Percentiles rank a stretch among this genome's conserved stretches.
Evolutionary conservation across 139 green algal species (phyloP).

Genomic region (Tetradesmus obliquus): DNA sequence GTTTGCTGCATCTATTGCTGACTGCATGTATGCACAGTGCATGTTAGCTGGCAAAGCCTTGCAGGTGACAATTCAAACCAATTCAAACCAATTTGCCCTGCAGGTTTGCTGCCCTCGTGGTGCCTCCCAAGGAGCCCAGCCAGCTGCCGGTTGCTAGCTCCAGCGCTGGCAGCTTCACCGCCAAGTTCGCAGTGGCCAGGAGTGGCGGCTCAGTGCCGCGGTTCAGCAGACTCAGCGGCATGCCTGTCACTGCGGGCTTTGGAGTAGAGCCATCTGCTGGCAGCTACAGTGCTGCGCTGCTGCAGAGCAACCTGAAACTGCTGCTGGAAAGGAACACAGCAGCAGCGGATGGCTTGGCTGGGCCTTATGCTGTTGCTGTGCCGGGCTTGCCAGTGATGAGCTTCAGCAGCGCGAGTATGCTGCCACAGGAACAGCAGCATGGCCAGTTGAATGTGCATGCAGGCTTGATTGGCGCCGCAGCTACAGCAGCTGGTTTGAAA

Average conservation of each 20-base stretch:
- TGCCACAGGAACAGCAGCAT: neutral
- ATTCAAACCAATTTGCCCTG: neutral
- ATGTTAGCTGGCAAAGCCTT: too few species aligned
- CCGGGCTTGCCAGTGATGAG: neutral
- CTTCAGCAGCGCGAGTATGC: neutral
- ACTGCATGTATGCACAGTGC: neutral
- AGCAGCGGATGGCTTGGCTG: neutral
- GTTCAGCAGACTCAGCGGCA: neutral
- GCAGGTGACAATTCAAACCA: too few species aligned
- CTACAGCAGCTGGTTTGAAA: neutral
- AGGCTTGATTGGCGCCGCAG: neutral
- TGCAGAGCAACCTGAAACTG: slow-evolving; percentile 16
- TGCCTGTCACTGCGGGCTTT: neutral
- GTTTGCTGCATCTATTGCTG: neutral
- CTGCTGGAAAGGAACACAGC: neutral
- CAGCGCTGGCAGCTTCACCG: neutral
- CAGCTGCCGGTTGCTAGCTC: neutral
- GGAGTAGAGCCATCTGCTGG: neutral
- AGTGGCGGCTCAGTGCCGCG: neutral
- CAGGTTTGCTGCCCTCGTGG: slow-evolving; percentile 6
- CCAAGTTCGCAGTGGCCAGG: neutral
- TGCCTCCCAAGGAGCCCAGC: neutral
- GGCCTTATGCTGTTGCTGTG: neutral
- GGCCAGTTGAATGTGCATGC: neutral
- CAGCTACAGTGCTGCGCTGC: slow-evolving; percentile 7